Conservation (phyloP, 257 asterid species). For the Fraxinus cuspidata region DNA sequence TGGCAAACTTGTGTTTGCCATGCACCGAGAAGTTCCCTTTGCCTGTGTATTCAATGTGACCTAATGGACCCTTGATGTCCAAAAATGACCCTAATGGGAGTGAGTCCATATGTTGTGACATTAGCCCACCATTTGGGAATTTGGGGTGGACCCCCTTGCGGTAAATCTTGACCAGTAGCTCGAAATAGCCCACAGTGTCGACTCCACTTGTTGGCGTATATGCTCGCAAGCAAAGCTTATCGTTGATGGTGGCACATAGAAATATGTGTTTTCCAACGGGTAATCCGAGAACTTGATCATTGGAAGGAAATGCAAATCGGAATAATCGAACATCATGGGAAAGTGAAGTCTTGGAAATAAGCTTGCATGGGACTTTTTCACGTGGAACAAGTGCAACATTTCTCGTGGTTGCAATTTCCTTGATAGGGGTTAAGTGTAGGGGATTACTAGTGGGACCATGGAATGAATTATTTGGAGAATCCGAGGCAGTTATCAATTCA, state of each 20-base stretch:
- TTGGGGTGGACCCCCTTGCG: slow-evolving; percentile 65
- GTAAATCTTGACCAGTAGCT: slow-evolving; percentile 75
- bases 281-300: slow-evolving; percentile 68
- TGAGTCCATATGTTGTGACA: slow-evolving; percentile 75
- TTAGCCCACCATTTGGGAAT: slow-evolving; percentile 87
- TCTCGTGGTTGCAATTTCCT: slow-evolving; percentile 36
- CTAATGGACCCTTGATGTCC: slow-evolving; percentile 82
- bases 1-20: slow-evolving; percentile 64
- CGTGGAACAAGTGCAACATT: slow-evolving; percentile 63
- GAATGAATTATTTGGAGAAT: slow-evolving; percentile 71
- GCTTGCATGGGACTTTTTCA: slow-evolving; percentile 69
- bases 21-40: slow-evolving; percentile 60
- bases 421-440: slow-evolving; percentile 48
- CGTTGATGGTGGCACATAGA: slow-evolving; percentile 62
- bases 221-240: slow-evolving; percentile 89
- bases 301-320: slow-evolving; percentile 66
- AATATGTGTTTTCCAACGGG: slow-evolving; percentile 88
- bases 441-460: slow-evolving; percentile 57
- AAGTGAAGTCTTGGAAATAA: slow-evolving; percentile 48
- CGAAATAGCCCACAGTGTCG: slow-evolving; percentile 68
- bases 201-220: slow-evolving; percentile 81
- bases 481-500: slow-evolving; percentile 62
- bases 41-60: slow-evolving; percentile 85
- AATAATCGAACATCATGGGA: slow-evolving; percentile 75
- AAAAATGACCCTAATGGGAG: slow-evolving; percentile 52